These are phyloP conservation scores for Populus davidiana DNA, from an alignment of 345 rosid species.

Conservation along the genomic window DNA sequence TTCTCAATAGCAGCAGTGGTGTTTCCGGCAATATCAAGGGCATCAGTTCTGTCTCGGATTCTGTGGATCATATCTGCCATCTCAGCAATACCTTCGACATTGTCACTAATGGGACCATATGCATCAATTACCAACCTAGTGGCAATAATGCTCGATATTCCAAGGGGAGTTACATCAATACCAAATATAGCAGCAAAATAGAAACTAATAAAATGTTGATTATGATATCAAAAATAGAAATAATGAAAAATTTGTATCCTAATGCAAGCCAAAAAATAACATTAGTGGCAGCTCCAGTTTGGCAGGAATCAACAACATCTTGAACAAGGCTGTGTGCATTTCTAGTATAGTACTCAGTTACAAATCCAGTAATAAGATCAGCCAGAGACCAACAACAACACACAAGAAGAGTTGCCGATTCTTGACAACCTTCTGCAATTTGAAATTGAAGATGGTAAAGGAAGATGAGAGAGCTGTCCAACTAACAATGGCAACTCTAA, in stretches of 20 bases:
- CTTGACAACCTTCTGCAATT: slow-evolving; percentile 61
- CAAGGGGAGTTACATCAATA: slow-evolving; percentile 70
- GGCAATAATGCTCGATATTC: slow-evolving; percentile 79
- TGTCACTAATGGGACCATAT: slow-evolving; percentile 82
- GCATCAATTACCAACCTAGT: slow-evolving; percentile 79
- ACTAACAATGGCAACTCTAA: slow-evolving; percentile 57
- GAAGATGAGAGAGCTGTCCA: slow-evolving; percentile 51
- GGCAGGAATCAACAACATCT: slow-evolving; percentile 95
- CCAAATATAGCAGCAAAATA: slow-evolving; percentile 76
- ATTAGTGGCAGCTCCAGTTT: slow-evolving; percentile 73
- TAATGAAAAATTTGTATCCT: slow-evolving; percentile 68
- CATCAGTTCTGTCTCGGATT: slow-evolving; percentile 75
- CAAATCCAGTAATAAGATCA: slow-evolving; percentile 69
- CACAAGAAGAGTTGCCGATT: slow-evolving; percentile 74
- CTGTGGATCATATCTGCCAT: slow-evolving; percentile 87
- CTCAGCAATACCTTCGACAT: slow-evolving; percentile 80
- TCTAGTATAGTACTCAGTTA: slow-evolving; percentile 68
- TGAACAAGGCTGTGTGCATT: slow-evolving; percentile 88
- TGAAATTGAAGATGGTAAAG: slow-evolving; percentile 71
- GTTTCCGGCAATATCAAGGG: slow-evolving; percentile 81
- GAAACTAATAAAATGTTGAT: slow-evolving; percentile 64
- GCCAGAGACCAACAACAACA: slow-evolving; percentile 75
- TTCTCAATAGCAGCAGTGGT: slow-evolving; percentile 79
- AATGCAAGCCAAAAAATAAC: slow-evolving; percentile 74
- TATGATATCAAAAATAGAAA: slow-evolving; percentile 72